Percentiles rank a stretch among this genome's conserved stretches.
These are phyloP conservation scores for Mortierella sp. DNA, from an alignment of 371 early-diverging fungal species.

Conservation along the genomic window DNA sequence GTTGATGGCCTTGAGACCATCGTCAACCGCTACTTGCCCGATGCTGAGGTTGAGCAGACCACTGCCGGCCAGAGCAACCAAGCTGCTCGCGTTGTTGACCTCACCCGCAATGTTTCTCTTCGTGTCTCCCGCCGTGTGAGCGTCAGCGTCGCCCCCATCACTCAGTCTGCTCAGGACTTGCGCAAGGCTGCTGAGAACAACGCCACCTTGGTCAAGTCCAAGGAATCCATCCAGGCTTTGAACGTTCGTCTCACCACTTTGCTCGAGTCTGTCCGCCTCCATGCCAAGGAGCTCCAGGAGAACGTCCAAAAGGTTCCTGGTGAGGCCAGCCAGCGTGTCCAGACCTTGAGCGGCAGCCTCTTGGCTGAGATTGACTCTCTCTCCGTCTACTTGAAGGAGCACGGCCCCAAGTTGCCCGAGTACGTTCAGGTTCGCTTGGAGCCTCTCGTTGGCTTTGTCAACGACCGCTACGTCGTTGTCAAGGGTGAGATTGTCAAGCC, in stretches of 20 bases:
- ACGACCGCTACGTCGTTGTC: constrained; percentile 64
- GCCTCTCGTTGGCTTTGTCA: constrained; percentile 64
- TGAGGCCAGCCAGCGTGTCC: constrained; percentile 43
- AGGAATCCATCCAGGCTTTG: constrained; percentile 47
- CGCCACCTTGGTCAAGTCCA: constrained; percentile 52
- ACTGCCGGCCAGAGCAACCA: constrained; percentile 47
- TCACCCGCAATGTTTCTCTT: constrained; percentile 49
- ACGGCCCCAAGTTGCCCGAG: constrained; percentile 61
- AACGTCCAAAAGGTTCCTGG: constrained; percentile 43
- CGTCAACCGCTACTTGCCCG: constrained; percentile 54
- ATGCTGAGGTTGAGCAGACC: constrained; percentile 32
- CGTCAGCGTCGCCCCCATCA: constrained; percentile 37
- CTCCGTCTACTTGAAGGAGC: constrained; percentile 61
- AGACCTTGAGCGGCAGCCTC: constrained; percentile 44
- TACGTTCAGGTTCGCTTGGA: constrained; percentile 64
- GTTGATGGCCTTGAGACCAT: constrained; percentile 50
- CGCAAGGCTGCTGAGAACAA: constrained; percentile 51
- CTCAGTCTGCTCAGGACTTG: constrained; percentile 38
- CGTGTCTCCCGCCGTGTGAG: constrained; percentile 53
- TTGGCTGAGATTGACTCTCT: constrained; percentile 58
- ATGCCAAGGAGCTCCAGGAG: constrained; percentile 54
- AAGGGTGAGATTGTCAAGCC: constrained; percentile 60
- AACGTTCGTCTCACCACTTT: constrained; percentile 45
- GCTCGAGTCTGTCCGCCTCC: constrained; percentile 40
- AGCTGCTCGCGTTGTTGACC: constrained; percentile 52